phyloP scores from a whole-genome alignment of 495 filamentous ascomycete genomes.

The Penicillium lagena region DNA sequence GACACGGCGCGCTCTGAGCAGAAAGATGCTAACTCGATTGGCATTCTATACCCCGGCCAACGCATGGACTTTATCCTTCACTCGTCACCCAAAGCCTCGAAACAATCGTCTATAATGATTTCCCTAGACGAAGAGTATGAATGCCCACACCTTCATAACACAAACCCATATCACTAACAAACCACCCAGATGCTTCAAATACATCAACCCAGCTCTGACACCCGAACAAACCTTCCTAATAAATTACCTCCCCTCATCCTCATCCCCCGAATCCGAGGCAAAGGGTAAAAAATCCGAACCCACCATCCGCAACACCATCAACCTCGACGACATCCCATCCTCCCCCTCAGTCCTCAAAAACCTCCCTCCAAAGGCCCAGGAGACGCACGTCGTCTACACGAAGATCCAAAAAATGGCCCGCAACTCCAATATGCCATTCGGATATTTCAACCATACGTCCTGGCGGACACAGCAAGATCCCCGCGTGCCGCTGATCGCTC shows the following conservation, averaged over 20 bases:
- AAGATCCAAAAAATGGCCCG: slow-evolving; percentile 38
- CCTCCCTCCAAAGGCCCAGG: slow-evolving; percentile 22
- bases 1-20: slow-evolving; percentile 14
- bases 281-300: background rate
- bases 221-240: slow-evolving; percentile 37
- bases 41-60: slow-evolving; percentile 44
- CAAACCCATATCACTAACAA: background rate
- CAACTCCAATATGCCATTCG: slow-evolving; percentile 33
- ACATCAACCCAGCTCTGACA: slow-evolving; percentile 36
- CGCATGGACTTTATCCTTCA: slow-evolving; percentile 40
- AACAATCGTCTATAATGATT: slow-evolving; percentile 21
- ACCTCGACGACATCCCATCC: slow-evolving; percentile 21
- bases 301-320: slow-evolving; percentile 6
- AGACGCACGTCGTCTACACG: slow-evolving; percentile 43
- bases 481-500: slow-evolving; percentile 16
- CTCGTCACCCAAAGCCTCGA: slow-evolving; percentile 1
- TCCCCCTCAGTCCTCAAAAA: slow-evolving; percentile 9
- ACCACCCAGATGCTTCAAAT: slow-evolving; percentile 35
- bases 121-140: slow-evolving; percentile 38
- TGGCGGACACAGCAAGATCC: slow-evolving; percentile 35
- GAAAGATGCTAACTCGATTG: slow-evolving; percentile 22
- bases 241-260: background rate
- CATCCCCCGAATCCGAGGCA: background rate
- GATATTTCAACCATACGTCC: slow-evolving; percentile 43
- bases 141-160: too few species aligned